Base-by-base conservation (phyloP, 768 basidiomycete species). In the Hygrocybe punicea region DNA sequence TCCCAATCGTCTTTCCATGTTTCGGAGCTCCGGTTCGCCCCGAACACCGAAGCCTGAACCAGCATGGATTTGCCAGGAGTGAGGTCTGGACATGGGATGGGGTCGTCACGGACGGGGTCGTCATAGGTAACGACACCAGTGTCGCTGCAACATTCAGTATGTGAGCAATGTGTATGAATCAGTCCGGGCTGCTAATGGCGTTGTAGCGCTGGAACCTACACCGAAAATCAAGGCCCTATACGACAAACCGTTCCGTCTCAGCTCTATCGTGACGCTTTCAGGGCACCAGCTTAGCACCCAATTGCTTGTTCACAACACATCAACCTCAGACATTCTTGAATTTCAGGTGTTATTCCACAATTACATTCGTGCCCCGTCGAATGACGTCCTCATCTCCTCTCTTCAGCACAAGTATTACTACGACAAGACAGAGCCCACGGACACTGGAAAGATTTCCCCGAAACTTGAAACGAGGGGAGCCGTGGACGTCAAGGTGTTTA, bases 301-400 rank as follows among this genome's bases (percentile, higher is more conserved):
- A 65, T 78, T 97, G 6, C 86, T 90, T 65, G 88, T 98, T 60
- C 78, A 78, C 60, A 96, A 97, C 66, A 78, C 83, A 0, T 84
- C 83, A 6, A 63, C 70, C 3, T 65, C 74, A 0, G 77, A 81
- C 42, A 60, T 66, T 4, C 79, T 98, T 40, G 84, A 87, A 67
- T 98, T 96, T 77, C 97, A 99, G 69, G 89, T 93, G 1, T 79
- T 98, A 45, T 80, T 99, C 53, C 97, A 99, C 72, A 93, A 84
- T 49, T 99, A 99, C 73, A 80, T 97, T 61, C 81, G 80, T 9
- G 82, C 83, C 45, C 83, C 87, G 45, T 73, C 85, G 14, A 70
- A 80, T 57, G 64, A 83, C 3, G 83, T 84, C n/a, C 70, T 80
- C 2, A 77, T 93, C 60, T 76, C 77, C 7, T 81, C 90, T 6